Base-by-base conservation (phyloP, 495 filamentous ascomycete genomes). In the Hyaloscypha bicolor region DNA sequence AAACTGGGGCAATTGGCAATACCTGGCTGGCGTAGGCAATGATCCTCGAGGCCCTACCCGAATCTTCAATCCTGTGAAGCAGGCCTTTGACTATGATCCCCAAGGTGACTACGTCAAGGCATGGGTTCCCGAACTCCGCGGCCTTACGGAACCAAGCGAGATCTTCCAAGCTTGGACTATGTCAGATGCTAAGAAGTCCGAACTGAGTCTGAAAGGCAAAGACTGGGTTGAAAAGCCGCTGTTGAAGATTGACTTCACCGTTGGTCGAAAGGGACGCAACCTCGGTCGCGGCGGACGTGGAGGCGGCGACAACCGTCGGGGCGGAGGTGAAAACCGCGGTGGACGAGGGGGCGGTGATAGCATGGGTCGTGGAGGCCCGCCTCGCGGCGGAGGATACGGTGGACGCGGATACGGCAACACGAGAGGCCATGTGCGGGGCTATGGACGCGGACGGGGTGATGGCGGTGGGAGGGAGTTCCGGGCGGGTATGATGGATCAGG, bases 1-100 rank as follows among this genome's bases (percentile, higher is more conserved):
- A 56, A 92, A 93, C 72, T 93, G 88, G 89, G 86, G 86, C 45
- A 92, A 91, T 71, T 93, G 89, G 90, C 88, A 91, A 76, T 92
- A 92, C 69, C 83, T 86, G 9, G 82, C 88, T 0, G 90, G 90
- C 8, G 89, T 92, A 0, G 90, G 90, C 25, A 92, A 91, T 72
- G 90, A 92, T 71, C 90, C 90, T 1, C 32, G 72, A 29, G 71
- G 73, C 22, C 83, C 85, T 37, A 82, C 88, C 45, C 76, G 89
- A 48, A 84, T 89, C 14, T 91, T 93, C 79, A 93, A 92, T 73
- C 89, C 90, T 2, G 80, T 90, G 37, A 90, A 91, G 76, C 86
- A 91, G 72, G 87, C 85, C 0, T 79, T 87, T 65, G 88, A 92
- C 60, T 92, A 92, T 71, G 90, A 91, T 73, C 77, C 80, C 3